These are phyloP conservation scores for Pseudocercospora cruenta DNA, from an alignment of 2,329 filamentous ascomycete species.

Conservation along the genomic window DNA sequence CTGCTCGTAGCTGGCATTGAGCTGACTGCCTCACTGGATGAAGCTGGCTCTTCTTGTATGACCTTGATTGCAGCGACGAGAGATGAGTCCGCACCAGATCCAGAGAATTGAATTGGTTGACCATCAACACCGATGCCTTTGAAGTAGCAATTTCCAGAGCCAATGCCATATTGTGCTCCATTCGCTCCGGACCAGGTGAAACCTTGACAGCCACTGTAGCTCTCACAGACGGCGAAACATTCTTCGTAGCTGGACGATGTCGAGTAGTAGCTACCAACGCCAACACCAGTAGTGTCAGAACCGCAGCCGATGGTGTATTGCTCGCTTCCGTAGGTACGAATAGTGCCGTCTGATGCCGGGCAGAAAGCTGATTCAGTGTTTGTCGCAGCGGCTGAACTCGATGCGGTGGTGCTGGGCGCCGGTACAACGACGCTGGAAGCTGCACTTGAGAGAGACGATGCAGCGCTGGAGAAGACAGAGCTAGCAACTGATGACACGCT, in stretches of 20 bases:
- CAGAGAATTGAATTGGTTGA: background rate
- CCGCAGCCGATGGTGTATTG: slow-evolving; percentile 17
- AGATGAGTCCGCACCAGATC: background rate
- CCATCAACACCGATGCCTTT: slow-evolving; percentile 8
- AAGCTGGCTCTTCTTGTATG: background rate
- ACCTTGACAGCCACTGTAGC: slow-evolving; percentile 6
- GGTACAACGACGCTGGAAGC: background rate
- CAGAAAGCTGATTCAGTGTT: slow-evolving; percentile 1
- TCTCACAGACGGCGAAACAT: slow-evolving; percentile 9
- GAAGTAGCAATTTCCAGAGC: slow-evolving; percentile 16
- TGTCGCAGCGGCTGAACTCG: background rate
- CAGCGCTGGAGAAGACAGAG: slow-evolving; percentile 11
- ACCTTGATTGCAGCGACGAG: slow-evolving; percentile 5
- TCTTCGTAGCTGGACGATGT: slow-evolving; percentile 5
- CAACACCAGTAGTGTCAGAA: slow-evolving; percentile 7
- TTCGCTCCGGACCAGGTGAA: slow-evolving; percentile 11
- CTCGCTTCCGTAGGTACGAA: background rate
- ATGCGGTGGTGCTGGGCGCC: background rate
- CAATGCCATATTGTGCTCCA: slow-evolving; percentile 11
- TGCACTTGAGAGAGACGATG: slow-evolving; percentile 9
- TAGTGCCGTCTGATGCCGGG: slow-evolving; percentile 6
- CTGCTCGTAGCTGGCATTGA: background rate
- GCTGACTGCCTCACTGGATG: background rate
- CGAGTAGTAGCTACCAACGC: background rate
- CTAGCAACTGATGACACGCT: background rate